Evolutionary conservation across 306 rosid genomes (phyloP), one percentile per base, ranked within the genome.

Genomic region (Quercus parvula): DNA sequence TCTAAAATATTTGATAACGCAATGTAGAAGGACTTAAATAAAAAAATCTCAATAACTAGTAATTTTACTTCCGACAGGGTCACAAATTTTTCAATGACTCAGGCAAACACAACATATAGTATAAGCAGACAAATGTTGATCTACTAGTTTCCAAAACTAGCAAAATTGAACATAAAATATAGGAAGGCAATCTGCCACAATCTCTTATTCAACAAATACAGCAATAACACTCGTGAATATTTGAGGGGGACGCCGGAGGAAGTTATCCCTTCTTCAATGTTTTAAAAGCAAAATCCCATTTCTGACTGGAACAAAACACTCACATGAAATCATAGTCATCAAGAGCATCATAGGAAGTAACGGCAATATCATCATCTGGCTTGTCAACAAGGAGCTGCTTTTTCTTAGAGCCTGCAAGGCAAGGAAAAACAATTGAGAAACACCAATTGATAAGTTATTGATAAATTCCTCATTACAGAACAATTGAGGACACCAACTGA

Each of bases 291-390:
- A 76, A 79, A 76, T 76, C 87, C 80, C 83, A 56, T 72, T 13
- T 71, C 78, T 80, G 67, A 69, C 78, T 15, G 41, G 38, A 81
- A 64, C 75, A 71, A 81, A 80, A 80, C n/a, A 56, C 86, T 92
- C 90, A 92, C 99, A 94, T 95, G 85, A 93, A 95, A 82, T 95
- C 97, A 77, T 75, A 89, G 24, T 95, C 99, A 81, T 93, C 99
- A 6, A 95, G 41, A 68, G 71, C 94, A 80, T 89, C 96, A 73
- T 90, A 90, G 35, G 79, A 25, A 66, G 77, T 81, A 22, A 72
- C 80, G 76, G 82, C 86, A 73, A 89, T 68, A 77, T 95, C 99
- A 25, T 95, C 99, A 59, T 91, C 98, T 22, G 93, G 86, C 74
- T 89, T 91, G 62, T 88, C 98, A 9, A 95, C 96, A 82, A 59